Base-by-base conservation (phyloP, 192 early-diverging fungal species). In the Backusella tarrabulga region DNA sequence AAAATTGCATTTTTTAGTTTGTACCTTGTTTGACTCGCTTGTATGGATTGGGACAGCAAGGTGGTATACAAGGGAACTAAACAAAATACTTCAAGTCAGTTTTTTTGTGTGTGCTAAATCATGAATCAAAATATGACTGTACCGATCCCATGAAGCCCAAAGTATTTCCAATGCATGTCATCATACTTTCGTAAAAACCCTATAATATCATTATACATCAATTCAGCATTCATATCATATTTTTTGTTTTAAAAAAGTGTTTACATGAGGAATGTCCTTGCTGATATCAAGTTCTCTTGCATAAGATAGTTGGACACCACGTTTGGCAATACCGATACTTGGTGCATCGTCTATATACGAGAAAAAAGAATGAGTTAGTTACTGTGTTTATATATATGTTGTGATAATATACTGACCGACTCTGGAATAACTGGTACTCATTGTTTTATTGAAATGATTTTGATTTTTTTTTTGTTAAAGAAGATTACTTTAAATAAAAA, bases 31-130 rank as follows among this genome's bases (percentile, higher is more conserved):
- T 54, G 32, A 80, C 44, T 12, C 77, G 80, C 76, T 88, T 88
- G 72, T 87, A 94, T 32, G 92, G 92, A 77, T 89, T 93, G 15
- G 88, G 88, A 34, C 72, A 87, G 68, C 88, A 89, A 40, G 76
- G 1, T 68, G 76, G 1, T 68, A 80, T 79, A 44, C 84, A 83
- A 14, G 87, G 87, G 56, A 78, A 72, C 82, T 83, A 67, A 35
- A 67, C 7, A 67, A 17, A 35, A 50, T 6, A 34, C 2, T 14
- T 44, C 14, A 50, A 50, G 15, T 44, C 15, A 44, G 42, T 44
- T 44, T 42, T 9, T 23, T 73, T 52, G 14, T 40, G 32, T 2
- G 67, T 41, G 7, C 8, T 0, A 40, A 11, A 40, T 14, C 32
- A 4, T 36, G 36, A 72, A 19, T 32, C 26, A 73, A 23, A 32